A percentile compares a stretch with the other conserved stretches of the same genome.
Evolutionary conservation across 106 monocot species (phyloP).

Genomic region (Apostasia ramifera): DNA sequence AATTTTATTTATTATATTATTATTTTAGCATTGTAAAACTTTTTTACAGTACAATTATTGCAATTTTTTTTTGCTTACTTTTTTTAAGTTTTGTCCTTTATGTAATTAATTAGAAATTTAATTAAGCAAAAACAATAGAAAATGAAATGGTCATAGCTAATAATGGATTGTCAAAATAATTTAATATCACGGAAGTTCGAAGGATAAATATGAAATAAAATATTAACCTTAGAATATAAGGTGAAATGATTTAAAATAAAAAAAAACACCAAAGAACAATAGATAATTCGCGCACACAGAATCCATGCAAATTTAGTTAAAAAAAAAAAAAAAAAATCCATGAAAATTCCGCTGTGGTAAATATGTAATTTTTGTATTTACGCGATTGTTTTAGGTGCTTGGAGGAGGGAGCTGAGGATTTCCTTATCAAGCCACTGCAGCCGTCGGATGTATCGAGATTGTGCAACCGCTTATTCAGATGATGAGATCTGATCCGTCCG

Average conservation of each 20-base stretch:
- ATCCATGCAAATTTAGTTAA: too few relatives aligned
- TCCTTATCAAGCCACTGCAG: slow-evolving; percentile 68
- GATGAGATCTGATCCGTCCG: slow-evolving; percentile 1
- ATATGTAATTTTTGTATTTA: not conserved
- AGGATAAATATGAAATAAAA: not conserved
- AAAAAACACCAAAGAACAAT: not conserved
- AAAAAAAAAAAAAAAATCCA: too few relatives aligned
- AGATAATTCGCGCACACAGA: too few relatives aligned
- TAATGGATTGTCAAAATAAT: too few relatives aligned
- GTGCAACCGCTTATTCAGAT: slow-evolving; percentile 33
- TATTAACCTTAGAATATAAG: not conserved
- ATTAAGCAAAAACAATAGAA: not conserved
- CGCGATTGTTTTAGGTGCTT: slow-evolving; percentile 28
- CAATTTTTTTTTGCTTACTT: not conserved
- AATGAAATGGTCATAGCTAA: too few relatives aligned
- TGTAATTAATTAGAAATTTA: not conserved
- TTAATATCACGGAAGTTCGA: not conserved
- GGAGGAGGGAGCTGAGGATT: slow-evolving; percentile 81
- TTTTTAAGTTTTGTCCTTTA: not conserved
- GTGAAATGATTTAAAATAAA: not conserved
- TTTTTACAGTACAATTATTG: not conserved
- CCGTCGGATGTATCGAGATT: slow-evolving; percentile 59
- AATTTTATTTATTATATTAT: not conserved
- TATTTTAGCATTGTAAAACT: not conserved
- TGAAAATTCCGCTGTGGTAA: not conserved